Conservation (phyloP, 805 yeast species). For the Lachancea cidri region DNA sequence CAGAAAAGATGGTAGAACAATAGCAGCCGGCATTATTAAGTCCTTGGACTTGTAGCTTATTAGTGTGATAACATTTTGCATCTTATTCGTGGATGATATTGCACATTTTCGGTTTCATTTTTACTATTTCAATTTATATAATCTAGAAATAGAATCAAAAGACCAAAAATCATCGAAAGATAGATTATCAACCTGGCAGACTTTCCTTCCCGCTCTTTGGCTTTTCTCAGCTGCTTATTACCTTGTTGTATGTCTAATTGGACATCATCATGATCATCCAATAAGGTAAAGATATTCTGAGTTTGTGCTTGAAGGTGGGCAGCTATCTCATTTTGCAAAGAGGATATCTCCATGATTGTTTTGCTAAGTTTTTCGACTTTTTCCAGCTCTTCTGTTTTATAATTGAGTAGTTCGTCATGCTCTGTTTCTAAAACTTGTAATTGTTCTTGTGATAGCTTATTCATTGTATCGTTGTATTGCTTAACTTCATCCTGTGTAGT, state of each 20-base stretch:
- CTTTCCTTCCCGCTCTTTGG: conserved; percentile 58
- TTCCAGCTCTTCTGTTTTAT: conserved; percentile 55
- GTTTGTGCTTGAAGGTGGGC: conserved; percentile 70
- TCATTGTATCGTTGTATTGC: conserved; percentile 33
- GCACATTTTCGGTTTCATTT: too few relatives aligned
- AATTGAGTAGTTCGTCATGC: conserved; percentile 47
- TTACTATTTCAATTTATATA: conserved; percentile 36
- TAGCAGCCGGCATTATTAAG: conserved; percentile 75
- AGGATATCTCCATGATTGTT: conserved; percentile 66
- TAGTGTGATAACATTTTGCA: too few relatives aligned
- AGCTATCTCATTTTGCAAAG: conserved; percentile 68
- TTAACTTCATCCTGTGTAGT: conserved; percentile 31
- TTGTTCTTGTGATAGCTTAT: conserved; percentile 45
- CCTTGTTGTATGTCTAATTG: conserved; percentile 64
- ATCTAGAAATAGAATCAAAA: conserved; percentile 52
- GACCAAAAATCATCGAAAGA: conserved; percentile 50
- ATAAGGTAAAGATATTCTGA: conserved; percentile 56
- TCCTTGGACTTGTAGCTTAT: conserved; percentile 7
- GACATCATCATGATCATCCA: conserved; percentile 64
- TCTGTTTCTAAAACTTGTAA: conserved; percentile 53
- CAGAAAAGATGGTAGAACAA: conserved; percentile 96
- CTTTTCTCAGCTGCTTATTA: conserved; percentile 61
- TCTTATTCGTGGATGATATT: too few relatives aligned
- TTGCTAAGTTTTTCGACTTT: conserved; percentile 56
- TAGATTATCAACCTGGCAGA: conserved; percentile 54